Base-by-base conservation (phyloP, 805 yeast species). In the Schwanniomyces occidentalis region DNA sequence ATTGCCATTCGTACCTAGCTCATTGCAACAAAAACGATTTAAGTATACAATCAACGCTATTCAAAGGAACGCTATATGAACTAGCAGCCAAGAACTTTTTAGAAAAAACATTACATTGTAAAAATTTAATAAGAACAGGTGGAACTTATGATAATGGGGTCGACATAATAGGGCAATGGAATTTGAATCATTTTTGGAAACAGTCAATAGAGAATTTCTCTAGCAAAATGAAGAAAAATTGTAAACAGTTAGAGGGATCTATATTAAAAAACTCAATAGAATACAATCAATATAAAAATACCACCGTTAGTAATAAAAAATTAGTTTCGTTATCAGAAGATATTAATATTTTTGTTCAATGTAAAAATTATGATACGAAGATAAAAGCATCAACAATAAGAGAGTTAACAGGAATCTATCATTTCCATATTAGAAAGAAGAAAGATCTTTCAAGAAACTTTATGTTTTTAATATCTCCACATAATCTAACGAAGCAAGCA, bases 71-170 rank as follows among this genome's bases (percentile, higher is more conserved):
- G 0, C 42, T 78, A 21, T 79, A 78, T 45, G 85, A 79, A 42
- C 52, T 75, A 13, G 50, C 65, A 2, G 61, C 71, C 17, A 61
- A 69, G 41, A 57, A 58, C 4, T 57, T 65, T 22, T 52, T 79
- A 4, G 59, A 63, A 37, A 31, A 54, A 2, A 44, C 53, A n/a
- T 58, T 76, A 16, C 52, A 63, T 13, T 61, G 75, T 27, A 45
- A 48, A 10, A 49, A 62, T 21, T 37, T 76, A 29, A 41, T 60
- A 2, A 69, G 75, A 26, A 68, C 63, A 24, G 85, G 85, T 1
- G 81, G 83, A 1, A 61, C 77, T 2, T 67, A 69, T 32, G 85
- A 79, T 44, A 64, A 71, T 34, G 85, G 85, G 0, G 58, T 78
- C 4, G 85, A 79, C 47, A 49, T 79, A 4, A 49, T 72, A 14